Evolutionary conservation across 306 rosid species (phyloP).

Genomic region (Inga oerstediana): DNA sequence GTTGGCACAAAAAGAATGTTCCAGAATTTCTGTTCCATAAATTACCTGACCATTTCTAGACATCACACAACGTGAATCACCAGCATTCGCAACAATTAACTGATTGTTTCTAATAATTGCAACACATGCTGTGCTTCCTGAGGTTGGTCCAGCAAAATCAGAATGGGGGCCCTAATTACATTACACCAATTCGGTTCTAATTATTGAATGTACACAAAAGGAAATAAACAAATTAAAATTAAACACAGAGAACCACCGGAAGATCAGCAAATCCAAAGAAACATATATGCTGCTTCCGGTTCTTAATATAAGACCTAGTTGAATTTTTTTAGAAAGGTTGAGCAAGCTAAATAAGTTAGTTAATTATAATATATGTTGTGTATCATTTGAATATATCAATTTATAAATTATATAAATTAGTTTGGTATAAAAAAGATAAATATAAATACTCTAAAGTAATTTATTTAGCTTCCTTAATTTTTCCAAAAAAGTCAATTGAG

Average conservation of each 20-base stretch:
- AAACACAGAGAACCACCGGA: background rate
- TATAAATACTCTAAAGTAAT: no score
- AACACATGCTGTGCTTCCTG: slow-evolving; percentile 97
- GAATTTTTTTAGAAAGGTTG: no score
- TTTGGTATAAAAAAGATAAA: no score
- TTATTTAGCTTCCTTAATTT: no score
- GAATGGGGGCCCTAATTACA: slow-evolving; percentile 92
- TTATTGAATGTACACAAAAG: slow-evolving; percentile 14
- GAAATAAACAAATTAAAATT: background rate
- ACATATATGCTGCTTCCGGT: no score
- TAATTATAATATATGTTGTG: no score
- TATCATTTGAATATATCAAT: no score
- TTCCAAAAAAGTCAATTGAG: no score
- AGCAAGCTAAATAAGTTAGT: no score
- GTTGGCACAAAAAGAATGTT: background rate
- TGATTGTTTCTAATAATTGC: slow-evolving; percentile 70
- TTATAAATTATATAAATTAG: no score
- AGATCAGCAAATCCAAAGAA: background rate
- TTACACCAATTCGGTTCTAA: slow-evolving; percentile 26
- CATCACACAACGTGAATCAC: slow-evolving; percentile 94
- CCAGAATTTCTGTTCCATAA: slow-evolving; percentile 6
- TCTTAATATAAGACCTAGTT: no score
- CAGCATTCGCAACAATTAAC: slow-evolving; percentile 88
- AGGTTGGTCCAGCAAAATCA: slow-evolving; percentile 87
- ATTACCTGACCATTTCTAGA: slow-evolving; percentile 94